These are phyloP conservation scores for Saccharomycopsis capsularis DNA, from an alignment of 805 yeast species.

Conservation along the genomic window DNA sequence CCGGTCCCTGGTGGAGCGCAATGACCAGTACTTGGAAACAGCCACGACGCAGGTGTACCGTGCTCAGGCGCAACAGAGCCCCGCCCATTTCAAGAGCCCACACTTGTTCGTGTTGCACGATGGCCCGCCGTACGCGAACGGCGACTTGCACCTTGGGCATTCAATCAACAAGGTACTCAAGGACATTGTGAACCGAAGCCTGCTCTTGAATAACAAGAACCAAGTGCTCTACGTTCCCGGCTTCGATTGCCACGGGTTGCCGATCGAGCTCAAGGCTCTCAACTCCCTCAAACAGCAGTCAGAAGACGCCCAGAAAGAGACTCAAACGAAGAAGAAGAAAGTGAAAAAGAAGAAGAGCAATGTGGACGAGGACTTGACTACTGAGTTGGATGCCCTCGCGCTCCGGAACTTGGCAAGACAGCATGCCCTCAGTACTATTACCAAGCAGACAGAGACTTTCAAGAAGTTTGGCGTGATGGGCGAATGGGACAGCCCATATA, in stretches of 20 bases:
- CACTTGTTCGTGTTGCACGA: conserved; percentile 72
- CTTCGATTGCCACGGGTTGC: conserved; percentile 99
- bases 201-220: conserved; percentile 50
- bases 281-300: conserved; percentile 34
- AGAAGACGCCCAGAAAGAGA: background rate
- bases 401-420: conserved; percentile 58
- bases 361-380: conserved; percentile 26
- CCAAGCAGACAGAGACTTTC: conserved; percentile 57
- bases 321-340: conserved; percentile 22
- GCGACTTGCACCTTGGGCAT: conserved; percentile 87
- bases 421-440: conserved; percentile 65
- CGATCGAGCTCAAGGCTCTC: conserved; percentile 86
- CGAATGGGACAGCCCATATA: conserved; percentile 67
- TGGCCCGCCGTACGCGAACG: conserved; percentile 99
- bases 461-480: conserved; percentile 72
- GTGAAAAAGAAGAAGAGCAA: conserved; percentile 27
- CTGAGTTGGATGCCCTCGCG: conserved; percentile 38
- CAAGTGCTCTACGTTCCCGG: conserved; percentile 78
- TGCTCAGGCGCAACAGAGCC: conserved; percentile 42
- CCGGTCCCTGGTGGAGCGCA: conserved; percentile 44
- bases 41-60: conserved; percentile 55
- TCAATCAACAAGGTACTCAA: conserved; percentile 84
- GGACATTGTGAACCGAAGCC: conserved; percentile 73
- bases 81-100: conserved; percentile 21
- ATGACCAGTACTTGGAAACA: conserved; percentile 37